Base-by-base conservation (phyloP, 1,139 yeast species). In the Hyphopichia pseudoburtonii region DNA sequence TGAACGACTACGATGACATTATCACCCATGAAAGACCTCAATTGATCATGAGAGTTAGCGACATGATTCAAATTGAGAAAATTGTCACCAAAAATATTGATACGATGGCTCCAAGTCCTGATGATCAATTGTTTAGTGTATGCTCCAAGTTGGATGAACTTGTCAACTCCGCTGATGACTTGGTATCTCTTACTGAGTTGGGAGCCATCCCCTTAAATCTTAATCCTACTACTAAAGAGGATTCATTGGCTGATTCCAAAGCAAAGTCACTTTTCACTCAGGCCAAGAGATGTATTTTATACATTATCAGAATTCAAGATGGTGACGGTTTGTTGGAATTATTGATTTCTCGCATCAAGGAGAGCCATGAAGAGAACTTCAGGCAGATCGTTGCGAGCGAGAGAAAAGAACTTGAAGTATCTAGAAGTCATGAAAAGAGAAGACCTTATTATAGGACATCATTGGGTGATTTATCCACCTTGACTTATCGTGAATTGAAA, bases 261-360 rank as follows among this genome's bases (percentile, higher is more conserved):
- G 61, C 71, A 16, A 74, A 73, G 39, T 68, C 84, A 2, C 62
- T 88, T 24, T 68, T 86, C 51, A 77, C 90, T 33, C 90, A 89
- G 50, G 88, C 87, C 1, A 92, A 92, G 57, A 70, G 96, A 46
- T 84, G 90, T 45, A 64, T 90, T 25, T 64, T 86, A 17, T 89
- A 88, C 52, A 80, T 90, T 48, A 78, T 90, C 43, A 79, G 90
- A 43, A 86, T 92, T 11, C 96, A 92, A 63, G 77, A 78, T 23
- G 88, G 88, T 17, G 71, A 77, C 3, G 85, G 82, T 42, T 62
- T 92, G 34, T 71, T 87, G 44, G 95, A 86, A 32, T 64, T 90
- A 34, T 66, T 89, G 38, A 75, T 86, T 4, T 80, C 89, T 7
- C 85, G 86, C 2, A 87, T 90, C 19, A 67, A 73, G 18, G 80